These are phyloP conservation scores for Silene coronaria DNA, from an alignment of 179 eudicot genomes.

Conservation along the genomic window DNA sequence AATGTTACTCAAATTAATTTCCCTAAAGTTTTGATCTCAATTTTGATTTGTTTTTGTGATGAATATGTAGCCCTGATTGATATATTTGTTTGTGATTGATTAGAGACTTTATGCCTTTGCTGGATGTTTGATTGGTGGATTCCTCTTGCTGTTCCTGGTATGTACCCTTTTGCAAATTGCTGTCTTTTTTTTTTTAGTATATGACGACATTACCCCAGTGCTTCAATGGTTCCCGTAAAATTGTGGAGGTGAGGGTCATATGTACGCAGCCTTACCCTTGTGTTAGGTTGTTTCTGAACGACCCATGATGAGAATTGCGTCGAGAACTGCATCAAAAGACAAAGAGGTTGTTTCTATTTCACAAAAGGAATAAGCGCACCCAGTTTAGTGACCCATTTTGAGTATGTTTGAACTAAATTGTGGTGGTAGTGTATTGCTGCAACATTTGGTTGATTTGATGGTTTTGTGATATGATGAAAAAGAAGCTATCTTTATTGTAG, in stretches of 20 bases:
- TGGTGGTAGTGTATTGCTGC: neutral
- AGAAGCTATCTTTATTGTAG: neutral
- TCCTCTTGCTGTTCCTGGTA: conserved; percentile 51
- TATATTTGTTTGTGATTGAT: neutral
- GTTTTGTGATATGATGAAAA: neutral
- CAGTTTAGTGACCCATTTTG: no score
- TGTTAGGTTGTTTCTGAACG: no score
- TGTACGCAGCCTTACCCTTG: no score
- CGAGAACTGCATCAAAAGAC: no score
- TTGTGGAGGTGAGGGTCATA: no score
- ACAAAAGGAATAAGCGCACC: neutral
- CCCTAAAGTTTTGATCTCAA: neutral
- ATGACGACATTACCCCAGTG: no score
- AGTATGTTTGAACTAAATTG: neutral
- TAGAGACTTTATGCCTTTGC: conserved; percentile 63
- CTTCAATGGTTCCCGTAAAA: no score
- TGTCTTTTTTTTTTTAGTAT: neutral
- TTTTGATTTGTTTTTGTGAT: neutral
- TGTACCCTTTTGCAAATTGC: conserved; percentile 6
- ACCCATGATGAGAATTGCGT: no score
- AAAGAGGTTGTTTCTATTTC: no score
- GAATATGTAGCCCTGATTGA: neutral
- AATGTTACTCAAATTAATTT: neutral
- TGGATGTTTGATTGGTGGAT: conserved; percentile 45
- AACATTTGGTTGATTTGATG: conserved; percentile 10